These are phyloP conservation scores for Picea engelmannii DNA, from an alignment of 83 land plant species.

Conservation along the genomic window DNA sequence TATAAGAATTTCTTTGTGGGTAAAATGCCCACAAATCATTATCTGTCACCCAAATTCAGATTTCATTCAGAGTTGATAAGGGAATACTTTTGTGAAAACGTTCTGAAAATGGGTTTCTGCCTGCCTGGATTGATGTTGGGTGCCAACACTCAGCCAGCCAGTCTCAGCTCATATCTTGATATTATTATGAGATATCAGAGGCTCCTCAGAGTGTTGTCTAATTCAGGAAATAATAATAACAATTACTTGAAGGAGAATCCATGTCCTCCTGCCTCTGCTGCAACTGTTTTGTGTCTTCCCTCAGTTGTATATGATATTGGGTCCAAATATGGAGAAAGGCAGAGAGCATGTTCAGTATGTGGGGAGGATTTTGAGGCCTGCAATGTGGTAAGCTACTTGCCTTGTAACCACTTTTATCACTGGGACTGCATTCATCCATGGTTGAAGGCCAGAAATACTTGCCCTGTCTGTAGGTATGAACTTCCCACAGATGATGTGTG, in stretches of 20 bases:
- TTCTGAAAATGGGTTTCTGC: neutral
- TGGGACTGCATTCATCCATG: slow-evolving; percentile 2
- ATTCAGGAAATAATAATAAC: too few species aligned
- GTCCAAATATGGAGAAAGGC: neutral
- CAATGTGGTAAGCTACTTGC: neutral
- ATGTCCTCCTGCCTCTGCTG: too few species aligned
- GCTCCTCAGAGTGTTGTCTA: neutral
- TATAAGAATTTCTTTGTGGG: neutral
- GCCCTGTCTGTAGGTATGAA: too few species aligned
- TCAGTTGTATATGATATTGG: neutral
- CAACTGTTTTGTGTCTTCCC: neutral
- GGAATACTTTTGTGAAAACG: neutral
- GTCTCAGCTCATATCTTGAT: neutral
- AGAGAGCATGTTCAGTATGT: neutral
- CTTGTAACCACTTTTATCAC: neutral
- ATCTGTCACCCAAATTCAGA: neutral
- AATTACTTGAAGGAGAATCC: neutral
- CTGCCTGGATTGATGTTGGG: neutral
- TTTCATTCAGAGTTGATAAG: too few species aligned
- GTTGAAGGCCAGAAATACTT: too few species aligned
- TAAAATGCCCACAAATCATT: too few species aligned
- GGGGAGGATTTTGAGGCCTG: neutral
- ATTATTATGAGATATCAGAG: neutral
- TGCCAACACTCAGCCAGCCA: too few species aligned
- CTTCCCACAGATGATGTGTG: too few species aligned